A percentile compares a stretch with the other conserved stretches of the same genome.
Conservation (phyloP, 75 land plant genomes). For the Ceratopteris richardii region DNA sequence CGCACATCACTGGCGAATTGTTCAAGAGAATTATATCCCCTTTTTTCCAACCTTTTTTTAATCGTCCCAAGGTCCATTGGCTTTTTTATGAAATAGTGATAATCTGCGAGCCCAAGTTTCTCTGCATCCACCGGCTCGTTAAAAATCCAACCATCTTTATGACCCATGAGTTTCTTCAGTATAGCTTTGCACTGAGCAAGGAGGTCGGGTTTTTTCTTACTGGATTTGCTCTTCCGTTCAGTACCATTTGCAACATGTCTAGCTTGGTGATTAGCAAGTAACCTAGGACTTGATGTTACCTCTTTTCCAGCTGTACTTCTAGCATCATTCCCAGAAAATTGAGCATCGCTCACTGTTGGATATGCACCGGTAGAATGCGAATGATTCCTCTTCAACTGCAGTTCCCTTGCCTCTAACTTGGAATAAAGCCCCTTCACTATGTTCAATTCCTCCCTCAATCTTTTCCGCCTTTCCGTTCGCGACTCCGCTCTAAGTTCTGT, state of each 20-base stretch:
- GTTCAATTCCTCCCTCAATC: constrained; percentile 34
- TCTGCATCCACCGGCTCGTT: constrained; percentile 58
- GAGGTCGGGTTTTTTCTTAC: not conserved
- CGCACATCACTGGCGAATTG: constrained; percentile 69
- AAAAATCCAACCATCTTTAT: constrained; percentile 77
- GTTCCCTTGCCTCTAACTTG: constrained; percentile 37
- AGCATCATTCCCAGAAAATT: constrained; percentile 15
- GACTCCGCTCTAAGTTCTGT: constrained; percentile 12
- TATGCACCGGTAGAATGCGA: constrained; percentile 1
- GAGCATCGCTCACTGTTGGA: constrained; percentile 13
- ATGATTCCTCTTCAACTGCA: constrained; percentile 4
- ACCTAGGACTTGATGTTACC: constrained; percentile 18
- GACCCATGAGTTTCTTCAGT: constrained; percentile 55
- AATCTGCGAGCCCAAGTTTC: constrained; percentile 54
- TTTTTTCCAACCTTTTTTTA: constrained; percentile 32
- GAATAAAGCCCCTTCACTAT: constrained; percentile 27
- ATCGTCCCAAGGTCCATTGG: constrained; percentile 88
- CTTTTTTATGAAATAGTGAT: constrained; percentile 40
- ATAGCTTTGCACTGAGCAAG: constrained; percentile 24
- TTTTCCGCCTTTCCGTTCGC: constrained; percentile 29
- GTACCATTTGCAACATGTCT: not conserved
- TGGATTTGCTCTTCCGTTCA: constrained; percentile 1
- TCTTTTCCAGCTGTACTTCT: constrained; percentile 18
- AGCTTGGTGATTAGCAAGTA: not conserved
- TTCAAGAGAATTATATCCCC: constrained; percentile 34